Base-by-base conservation (phyloP, 495 filamentous ascomycete genomes). In the Astrocystis sublimbata region DNA sequence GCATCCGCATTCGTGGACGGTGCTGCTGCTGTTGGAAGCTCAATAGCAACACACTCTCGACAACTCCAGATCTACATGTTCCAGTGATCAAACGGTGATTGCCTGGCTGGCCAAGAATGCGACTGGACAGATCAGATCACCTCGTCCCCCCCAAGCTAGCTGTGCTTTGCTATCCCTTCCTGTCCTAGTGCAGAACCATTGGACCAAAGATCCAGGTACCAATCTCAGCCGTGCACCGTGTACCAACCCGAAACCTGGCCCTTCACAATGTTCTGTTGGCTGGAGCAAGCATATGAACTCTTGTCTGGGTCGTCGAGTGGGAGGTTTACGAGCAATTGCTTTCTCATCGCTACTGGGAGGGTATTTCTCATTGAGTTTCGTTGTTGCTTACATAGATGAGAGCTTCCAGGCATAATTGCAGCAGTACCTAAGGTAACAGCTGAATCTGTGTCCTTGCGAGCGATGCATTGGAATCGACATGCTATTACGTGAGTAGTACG, bases 101-200 rank as follows among this genome's bases (percentile, higher is more conserved):
- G 38, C 35, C 21, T 41, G 30, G 23, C 36, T 56, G 36, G 24
- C 52, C 52, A 56, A 40, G 54, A 57, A 57, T 57, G 54, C 54
- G 40, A 57, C 35, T n/a, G 17, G 54, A 57, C 52, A 40, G 54
- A 57, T 57, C 54, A 57, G 54, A 57, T 43, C 38, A 57, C 28
- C 26, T 43, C 24, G 23, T 45, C 35, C 40, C 38, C 31, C 43
- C 40, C 40, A 33, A 26, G 54, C 54, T 57, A 26, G 54, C 54
- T 57, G 54, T 41, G 54, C 28, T 40, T 57, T 17, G 23, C 26
- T 23, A 28, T 31, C 40, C 40, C 54, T 40, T 43, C 45, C 24
- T 8, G 54, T 35, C 28, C 24, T 57, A 57, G 54, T 40, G 54
- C 40, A 10, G 38, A 57, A 40, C 17, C 13, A 40, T 40, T 40